Conservation (phyloP, 202 grass and related monocot genomes). For the Elaeis oleifera region DNA sequence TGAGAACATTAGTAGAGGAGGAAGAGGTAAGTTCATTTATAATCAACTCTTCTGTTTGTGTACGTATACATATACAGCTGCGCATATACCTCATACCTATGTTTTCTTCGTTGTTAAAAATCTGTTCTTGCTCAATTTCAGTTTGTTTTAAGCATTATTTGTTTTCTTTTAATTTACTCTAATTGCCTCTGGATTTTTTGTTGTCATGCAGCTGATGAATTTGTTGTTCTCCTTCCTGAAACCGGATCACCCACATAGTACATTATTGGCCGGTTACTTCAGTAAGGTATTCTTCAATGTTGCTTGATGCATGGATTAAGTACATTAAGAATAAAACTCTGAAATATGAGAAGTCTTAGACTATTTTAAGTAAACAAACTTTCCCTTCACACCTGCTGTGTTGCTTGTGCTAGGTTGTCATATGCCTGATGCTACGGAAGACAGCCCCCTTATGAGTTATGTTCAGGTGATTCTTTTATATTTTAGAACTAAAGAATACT, state of each 20-base stretch:
- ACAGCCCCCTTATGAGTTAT: constrained; percentile 68
- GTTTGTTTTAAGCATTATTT: constrained; percentile 10
- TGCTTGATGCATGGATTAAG: neutral
- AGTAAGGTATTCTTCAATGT: constrained; percentile 65
- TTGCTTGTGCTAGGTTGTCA: constrained; percentile 63
- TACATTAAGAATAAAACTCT: too few relatives aligned
- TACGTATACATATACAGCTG: too few relatives aligned
- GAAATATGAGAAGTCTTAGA: too few relatives aligned
- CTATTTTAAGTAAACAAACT: too few relatives aligned
- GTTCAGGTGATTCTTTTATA: constrained; percentile 52
- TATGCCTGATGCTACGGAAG: constrained; percentile 95
- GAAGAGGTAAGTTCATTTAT: constrained; percentile 53
- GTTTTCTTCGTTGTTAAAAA: too few relatives aligned
- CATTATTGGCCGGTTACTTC: constrained; percentile 95
- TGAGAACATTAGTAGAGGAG: constrained; percentile 96
- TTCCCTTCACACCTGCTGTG: constrained; percentile 7
- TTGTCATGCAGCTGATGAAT: constrained; percentile 66
- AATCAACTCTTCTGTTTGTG: neutral
- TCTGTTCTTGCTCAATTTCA: too few relatives aligned
- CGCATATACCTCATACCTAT: too few relatives aligned
- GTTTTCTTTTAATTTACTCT: constrained; percentile 26
- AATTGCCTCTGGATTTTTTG: constrained; percentile 22
- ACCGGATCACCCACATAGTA: constrained; percentile 70
- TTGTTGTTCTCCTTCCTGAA: constrained; percentile 97
- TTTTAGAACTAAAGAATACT: neutral